Evolutionary conservation across 2,329 filamentous ascomycete genomes (phyloP).

Genomic region (Diaporthe velutina): DNA sequence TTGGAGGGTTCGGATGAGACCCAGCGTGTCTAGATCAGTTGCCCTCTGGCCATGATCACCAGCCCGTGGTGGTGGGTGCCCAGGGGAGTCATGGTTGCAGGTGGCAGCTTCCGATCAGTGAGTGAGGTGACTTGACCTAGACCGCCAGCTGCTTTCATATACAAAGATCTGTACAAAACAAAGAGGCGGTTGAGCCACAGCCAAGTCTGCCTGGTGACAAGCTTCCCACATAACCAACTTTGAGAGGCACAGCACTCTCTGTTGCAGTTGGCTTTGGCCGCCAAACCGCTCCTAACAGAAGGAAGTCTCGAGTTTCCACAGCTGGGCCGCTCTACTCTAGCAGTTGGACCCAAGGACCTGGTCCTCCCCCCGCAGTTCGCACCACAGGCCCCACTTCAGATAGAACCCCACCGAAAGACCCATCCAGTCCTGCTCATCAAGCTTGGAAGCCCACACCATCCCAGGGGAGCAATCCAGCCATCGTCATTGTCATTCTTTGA

Average conservation of each 20-base stretch:
- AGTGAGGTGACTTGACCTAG: conserved; percentile 5
- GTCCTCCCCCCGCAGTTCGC: conserved; percentile 19
- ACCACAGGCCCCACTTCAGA: conserved; percentile 7
- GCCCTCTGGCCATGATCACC: neutral
- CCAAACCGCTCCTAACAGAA: neutral
- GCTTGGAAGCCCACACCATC: conserved; percentile 1
- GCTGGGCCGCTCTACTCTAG: neutral
- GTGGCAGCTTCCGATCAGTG: conserved; percentile 1
- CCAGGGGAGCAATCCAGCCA: conserved; percentile 2
- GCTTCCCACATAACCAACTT: neutral
- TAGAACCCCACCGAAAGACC: conserved; percentile 15
- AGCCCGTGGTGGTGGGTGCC: neutral
- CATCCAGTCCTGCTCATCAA: neutral
- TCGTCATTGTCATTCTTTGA: conserved; percentile 29
- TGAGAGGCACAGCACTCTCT: neutral
- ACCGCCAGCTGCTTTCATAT: neutral
- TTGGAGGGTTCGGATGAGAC: neutral
- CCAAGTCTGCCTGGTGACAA: neutral
- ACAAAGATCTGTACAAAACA: neutral
- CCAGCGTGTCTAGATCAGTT: conserved; percentile 14
- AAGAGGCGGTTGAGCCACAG: neutral
- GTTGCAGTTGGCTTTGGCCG: neutral
- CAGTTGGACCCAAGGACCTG: neutral
- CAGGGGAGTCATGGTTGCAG: neutral
- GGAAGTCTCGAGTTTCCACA: neutral